Evolutionary conservation across 2,329 filamentous ascomycete genomes (phyloP).

Genomic region (Penicillium sp.): DNA sequence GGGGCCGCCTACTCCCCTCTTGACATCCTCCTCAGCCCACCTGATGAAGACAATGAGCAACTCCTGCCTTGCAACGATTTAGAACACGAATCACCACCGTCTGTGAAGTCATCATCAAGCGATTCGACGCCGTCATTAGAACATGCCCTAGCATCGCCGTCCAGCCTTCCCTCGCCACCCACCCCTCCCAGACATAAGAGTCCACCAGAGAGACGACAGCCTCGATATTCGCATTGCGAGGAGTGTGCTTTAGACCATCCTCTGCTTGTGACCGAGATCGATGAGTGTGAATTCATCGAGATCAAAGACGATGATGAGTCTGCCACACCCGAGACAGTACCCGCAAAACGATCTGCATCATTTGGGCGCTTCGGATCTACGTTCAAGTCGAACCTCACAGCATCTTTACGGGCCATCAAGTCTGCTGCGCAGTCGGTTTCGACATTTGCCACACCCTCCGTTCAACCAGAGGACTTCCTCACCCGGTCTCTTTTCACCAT

Average conservation of each 20-base stretch:
- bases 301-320: slow-evolving; percentile 15
- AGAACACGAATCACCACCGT: slow-evolving; percentile 45
- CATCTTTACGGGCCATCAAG: slow-evolving; percentile 60
- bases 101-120: slow-evolving; percentile 53
- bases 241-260: slow-evolving; percentile 59
- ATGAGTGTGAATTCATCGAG: slow-evolving; percentile 21
- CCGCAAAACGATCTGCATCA: slow-evolving; percentile 25
- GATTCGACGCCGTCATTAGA: slow-evolving; percentile 58
- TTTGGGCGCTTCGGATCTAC: slow-evolving; percentile 45
- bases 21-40: slow-evolving; percentile 55
- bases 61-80: slow-evolving; percentile 40
- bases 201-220: slow-evolving; percentile 42
- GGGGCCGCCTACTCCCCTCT: slow-evolving; percentile 48
- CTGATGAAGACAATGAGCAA: slow-evolving; percentile 47
- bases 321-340: slow-evolving; percentile 8
- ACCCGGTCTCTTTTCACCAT: slow-evolving; percentile 57
- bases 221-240: slow-evolving; percentile 52
- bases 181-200: slow-evolving; percentile 40
- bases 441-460: slow-evolving; percentile 52
- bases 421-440: slow-evolving; percentile 61
- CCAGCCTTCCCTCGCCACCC: slow-evolving; percentile 44
- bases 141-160: slow-evolving; percentile 49
- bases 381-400: slow-evolving; percentile 63
- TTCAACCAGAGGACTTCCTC: slow-evolving; percentile 59
- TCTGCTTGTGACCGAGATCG: slow-evolving; percentile 44